These are phyloP conservation scores for Yamadazyma taylorii DNA, from an alignment of 1,139 yeast genomes.

Conservation along the genomic window DNA sequence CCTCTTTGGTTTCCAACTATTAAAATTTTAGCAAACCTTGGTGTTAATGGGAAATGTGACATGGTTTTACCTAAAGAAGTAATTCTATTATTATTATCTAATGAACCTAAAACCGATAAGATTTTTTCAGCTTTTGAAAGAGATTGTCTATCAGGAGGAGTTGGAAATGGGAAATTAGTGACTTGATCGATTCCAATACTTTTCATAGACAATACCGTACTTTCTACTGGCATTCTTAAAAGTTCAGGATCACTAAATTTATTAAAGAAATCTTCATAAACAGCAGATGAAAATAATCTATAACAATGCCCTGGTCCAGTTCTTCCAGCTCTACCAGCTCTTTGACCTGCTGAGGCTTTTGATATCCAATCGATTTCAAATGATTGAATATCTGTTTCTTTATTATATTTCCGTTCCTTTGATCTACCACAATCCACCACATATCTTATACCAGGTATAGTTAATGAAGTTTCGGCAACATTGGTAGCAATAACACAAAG, in stretches of 20 bases:
- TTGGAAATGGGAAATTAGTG: constrained; percentile 93
- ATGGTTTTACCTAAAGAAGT: constrained; percentile 82
- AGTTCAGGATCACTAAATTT: constrained; percentile 90
- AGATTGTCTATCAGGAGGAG: constrained; percentile 74
- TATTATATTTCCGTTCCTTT: constrained; percentile 82
- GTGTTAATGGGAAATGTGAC: constrained; percentile 91
- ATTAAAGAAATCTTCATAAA: constrained; percentile 80
- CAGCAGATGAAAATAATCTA: constrained; percentile 91
- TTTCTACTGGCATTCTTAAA: constrained; percentile 92
- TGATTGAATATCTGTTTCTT: constrained; percentile 87
- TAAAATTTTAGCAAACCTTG: constrained; percentile 88
- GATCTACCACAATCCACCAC: constrained; percentile 96
- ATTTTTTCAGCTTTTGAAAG: constrained; percentile 67
- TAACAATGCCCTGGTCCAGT: constrained; percentile 99
- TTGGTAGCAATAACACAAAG: constrained; percentile 94
- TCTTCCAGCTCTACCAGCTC: constrained; percentile 99
- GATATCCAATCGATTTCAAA: constrained; percentile 92
- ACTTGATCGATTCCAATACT: constrained; percentile 94
- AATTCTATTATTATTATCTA: constrained; percentile 51
- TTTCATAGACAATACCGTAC: constrained; percentile 91
- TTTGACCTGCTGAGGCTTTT: constrained; percentile 93
- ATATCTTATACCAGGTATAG: constrained; percentile 93
- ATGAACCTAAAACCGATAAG: constrained; percentile 76
- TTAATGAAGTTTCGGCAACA: constrained; percentile 95
- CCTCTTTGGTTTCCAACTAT: constrained; percentile 84